Evolutionary conservation across 148 eudicot genomes (phyloP).

Genomic region (Vaccinium vitisidaea): DNA sequence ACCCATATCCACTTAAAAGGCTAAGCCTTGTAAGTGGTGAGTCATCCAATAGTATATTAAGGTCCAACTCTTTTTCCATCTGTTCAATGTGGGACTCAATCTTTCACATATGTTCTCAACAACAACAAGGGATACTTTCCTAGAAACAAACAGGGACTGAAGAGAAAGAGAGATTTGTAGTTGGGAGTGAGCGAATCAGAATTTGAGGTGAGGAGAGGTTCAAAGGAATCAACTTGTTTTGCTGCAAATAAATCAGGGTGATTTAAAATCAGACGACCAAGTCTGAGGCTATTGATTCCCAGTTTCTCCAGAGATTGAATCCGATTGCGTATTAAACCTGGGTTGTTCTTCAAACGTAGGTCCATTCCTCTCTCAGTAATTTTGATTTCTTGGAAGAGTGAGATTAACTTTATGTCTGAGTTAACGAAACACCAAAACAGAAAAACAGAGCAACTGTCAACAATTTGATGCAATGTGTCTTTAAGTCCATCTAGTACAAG

Average conservation of each 20-base stretch:
- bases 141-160: too few relatives aligned
- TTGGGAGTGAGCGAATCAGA: too few relatives aligned
- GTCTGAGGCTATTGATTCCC: constrained; percentile 45
- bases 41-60: too few relatives aligned
- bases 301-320: constrained; percentile 45
- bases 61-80: too few relatives aligned
- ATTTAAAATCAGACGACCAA: constrained; percentile 52
- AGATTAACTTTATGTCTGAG: constrained; percentile 41
- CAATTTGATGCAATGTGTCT: not conserved
- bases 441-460: constrained; percentile 15
- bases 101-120: too few relatives aligned
- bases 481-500: too few relatives aligned
- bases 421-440: constrained; percentile 5
- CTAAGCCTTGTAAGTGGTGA: too few relatives aligned
- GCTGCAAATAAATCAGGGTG: constrained; percentile 58
- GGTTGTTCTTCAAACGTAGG: constrained; percentile 40
- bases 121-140: too few relatives aligned
- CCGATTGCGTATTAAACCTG: constrained; percentile 49
- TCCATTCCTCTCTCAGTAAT: constrained; percentile 43
- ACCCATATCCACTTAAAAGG: too few relatives aligned
- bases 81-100: too few relatives aligned
- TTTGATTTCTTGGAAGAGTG: constrained; percentile 59
- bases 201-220: too few relatives aligned
- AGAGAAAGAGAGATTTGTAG: too few relatives aligned
- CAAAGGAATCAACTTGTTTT: constrained; percentile 48